These are phyloP conservation scores for Neurospora sp. DNA, from an alignment of 495 filamentous ascomycete species.

Conservation along the genomic window DNA sequence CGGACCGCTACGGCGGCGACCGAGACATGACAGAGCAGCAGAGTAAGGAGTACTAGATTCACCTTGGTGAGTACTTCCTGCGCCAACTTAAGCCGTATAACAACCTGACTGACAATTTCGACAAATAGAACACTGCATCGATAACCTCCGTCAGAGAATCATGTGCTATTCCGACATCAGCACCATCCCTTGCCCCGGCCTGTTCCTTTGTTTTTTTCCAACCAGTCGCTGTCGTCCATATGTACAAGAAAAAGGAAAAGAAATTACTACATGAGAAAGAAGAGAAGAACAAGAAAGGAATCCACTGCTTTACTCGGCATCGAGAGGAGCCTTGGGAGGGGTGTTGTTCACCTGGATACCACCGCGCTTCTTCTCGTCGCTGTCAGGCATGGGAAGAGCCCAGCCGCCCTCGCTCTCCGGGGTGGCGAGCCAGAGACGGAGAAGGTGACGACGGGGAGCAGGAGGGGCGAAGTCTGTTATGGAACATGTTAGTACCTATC, in stretches of 20 bases:
- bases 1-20: conserved; percentile 1
- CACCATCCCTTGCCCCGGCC: conserved; percentile 1
- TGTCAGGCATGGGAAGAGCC: conserved; percentile 74
- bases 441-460: conserved; percentile 59
- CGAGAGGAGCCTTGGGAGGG: conserved; percentile 49
- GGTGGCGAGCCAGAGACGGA: conserved; percentile 74
- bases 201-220: not conserved
- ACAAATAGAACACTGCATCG: conserved; percentile 19
- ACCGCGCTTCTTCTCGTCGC: conserved; percentile 70
- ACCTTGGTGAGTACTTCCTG: not conserved
- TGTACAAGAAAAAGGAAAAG: not conserved
- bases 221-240: not conserved
- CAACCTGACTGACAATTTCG: not conserved
- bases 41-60: conserved; percentile 2
- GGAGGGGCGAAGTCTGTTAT: conserved; percentile 47
- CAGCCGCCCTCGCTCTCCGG: conserved; percentile 79
- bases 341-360: conserved; percentile 81
- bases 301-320: conserved; percentile 50
- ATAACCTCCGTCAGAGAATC: conserved; percentile 25
- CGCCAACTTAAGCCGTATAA: not conserved
- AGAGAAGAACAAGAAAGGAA: not conserved
- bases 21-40: not conserved
- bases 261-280: not conserved
- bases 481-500: conserved; percentile 2
- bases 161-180: conserved; percentile 24